Evolutionary conservation across 176 grass and related monocot species (phyloP).

Genomic region (Melocanna baccifera): DNA sequence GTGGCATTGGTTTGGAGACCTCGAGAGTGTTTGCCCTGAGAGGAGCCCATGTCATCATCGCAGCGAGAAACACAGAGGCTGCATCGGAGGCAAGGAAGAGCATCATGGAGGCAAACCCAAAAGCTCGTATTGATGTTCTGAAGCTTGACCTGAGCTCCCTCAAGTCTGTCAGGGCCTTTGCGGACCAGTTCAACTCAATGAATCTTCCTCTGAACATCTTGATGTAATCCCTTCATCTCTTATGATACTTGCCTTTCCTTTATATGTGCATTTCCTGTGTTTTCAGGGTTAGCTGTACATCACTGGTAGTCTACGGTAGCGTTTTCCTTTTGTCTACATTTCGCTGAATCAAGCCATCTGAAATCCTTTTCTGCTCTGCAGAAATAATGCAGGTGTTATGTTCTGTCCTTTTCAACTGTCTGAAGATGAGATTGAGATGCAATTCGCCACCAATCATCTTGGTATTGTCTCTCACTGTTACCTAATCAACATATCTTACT

Average conservation of each 20-base stretch:
- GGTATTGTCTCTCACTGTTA: constrained; percentile 39
- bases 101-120: constrained; percentile 49
- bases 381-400: constrained; percentile 98
- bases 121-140: constrained; percentile 54
- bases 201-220: constrained; percentile 88
- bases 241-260: constrained; percentile 5
- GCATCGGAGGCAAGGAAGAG: constrained; percentile 59
- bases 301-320: not conserved
- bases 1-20: constrained; percentile 93
- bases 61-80: constrained; percentile 87
- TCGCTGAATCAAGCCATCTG: not conserved
- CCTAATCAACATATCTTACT: not conserved
- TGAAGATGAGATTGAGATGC: constrained; percentile 81
- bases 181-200: constrained; percentile 65
- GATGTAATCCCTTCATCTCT: constrained; percentile 59
- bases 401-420: constrained; percentile 91
- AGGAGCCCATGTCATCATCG: constrained; percentile 91
- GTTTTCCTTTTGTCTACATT: not conserved
- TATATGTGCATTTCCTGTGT: not conserved
- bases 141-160: constrained; percentile 93
- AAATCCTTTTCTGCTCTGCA: constrained; percentile 40
- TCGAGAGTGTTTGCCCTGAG: constrained; percentile 76
- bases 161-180: constrained; percentile 72
- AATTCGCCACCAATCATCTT: constrained; percentile 94
- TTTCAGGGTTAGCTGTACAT: not conserved